Evolutionary conservation across 306 rosid genomes (phyloP).

Genomic region (Acmispon strigosus): DNA sequence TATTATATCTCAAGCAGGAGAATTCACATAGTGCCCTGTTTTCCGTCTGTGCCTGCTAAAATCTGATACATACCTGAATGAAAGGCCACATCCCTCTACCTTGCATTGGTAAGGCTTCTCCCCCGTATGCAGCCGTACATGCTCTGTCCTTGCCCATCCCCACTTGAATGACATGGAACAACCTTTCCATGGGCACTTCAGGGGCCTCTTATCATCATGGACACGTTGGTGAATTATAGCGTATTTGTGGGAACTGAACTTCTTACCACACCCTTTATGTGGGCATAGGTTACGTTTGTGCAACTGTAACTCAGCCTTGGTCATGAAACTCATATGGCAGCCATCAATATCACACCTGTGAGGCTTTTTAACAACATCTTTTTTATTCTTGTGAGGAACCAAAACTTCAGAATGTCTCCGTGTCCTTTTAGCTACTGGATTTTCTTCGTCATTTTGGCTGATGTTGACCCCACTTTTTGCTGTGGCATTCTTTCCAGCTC

Average conservation of each 20-base stretch:
- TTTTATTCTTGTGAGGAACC: conserved; percentile 35
- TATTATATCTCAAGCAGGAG: conserved; percentile 27
- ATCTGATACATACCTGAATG: conserved; percentile 91
- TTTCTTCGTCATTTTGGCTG: conserved; percentile 25
- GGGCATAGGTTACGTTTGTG: conserved; percentile 89
- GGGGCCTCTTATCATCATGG: conserved; percentile 85
- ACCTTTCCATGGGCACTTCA: conserved; percentile 98
- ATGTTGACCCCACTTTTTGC: conserved; percentile 17
- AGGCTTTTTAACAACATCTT: conserved; percentile 31
- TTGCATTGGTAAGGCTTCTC: conserved; percentile 90
- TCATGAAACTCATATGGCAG: conserved; percentile 73
- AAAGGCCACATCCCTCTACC: conserved; percentile 82
- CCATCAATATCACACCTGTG: conserved; percentile 76
- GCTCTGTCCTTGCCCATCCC: conserved; percentile 99
- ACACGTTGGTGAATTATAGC: conserved; percentile 82
- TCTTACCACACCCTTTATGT: conserved; percentile 86
- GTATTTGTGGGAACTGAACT: conserved; percentile 88
- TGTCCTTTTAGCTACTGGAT: conserved; percentile 40
- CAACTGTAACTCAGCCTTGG: conserved; percentile 56
- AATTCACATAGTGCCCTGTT: conserved; percentile 73
- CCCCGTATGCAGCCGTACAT: conserved; percentile 90
- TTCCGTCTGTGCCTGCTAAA: conserved; percentile 91
- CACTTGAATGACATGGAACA: conserved; percentile 96
- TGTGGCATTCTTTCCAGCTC: conserved; percentile 45
- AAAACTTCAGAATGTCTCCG: conserved; percentile 29